A percentile compares a stretch with the other conserved stretches of the same genome.
phyloP scores from a whole-genome alignment of 108 stramenopile species.

The Stephanodiscus triporus region DNA sequence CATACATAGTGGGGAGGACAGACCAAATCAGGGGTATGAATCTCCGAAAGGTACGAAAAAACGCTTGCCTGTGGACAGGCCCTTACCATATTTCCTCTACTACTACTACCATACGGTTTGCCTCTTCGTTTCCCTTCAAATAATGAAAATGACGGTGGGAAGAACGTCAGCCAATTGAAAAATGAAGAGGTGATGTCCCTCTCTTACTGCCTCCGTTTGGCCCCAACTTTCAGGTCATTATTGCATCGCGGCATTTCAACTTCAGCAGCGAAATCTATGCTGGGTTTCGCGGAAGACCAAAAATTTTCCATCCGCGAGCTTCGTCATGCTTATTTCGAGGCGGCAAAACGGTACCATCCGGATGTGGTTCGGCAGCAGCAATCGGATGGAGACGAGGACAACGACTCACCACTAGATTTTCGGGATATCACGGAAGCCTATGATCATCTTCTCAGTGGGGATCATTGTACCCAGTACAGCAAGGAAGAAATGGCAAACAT shows the following conservation, averaged over 20 bases:
- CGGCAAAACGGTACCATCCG: conserved; percentile 78
- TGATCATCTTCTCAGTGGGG: conserved; percentile 55
- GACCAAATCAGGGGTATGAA: no score
- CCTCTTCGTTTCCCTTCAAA: no score
- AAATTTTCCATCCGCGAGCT: conserved; percentile 54
- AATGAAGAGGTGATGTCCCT: conserved; percentile 3
- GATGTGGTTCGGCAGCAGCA: conserved; percentile 43
- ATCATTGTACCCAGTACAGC: conserved; percentile 14
- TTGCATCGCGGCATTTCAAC: conserved; percentile 37
- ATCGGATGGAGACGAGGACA: conserved; percentile 21
- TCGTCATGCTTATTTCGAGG: conserved; percentile 71
- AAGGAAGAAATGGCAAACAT: conserved; percentile 15
- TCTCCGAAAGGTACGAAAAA: no score
- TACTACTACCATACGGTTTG: not conserved
- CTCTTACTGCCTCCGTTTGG: not conserved
- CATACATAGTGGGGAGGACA: no score
- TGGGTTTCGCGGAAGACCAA: conserved; percentile 44
- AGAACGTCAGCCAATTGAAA: not conserved
- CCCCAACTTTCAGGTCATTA: not conserved
- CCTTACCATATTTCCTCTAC: no score
- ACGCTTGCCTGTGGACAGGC: no score
- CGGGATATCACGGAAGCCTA: conserved; percentile 67
- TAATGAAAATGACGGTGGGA: not conserved
- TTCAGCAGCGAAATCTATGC: conserved; percentile 50
- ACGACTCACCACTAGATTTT: conserved; percentile 46